Base-by-base conservation (phyloP, 306 rosid genomes). In the Malus fusca region DNA sequence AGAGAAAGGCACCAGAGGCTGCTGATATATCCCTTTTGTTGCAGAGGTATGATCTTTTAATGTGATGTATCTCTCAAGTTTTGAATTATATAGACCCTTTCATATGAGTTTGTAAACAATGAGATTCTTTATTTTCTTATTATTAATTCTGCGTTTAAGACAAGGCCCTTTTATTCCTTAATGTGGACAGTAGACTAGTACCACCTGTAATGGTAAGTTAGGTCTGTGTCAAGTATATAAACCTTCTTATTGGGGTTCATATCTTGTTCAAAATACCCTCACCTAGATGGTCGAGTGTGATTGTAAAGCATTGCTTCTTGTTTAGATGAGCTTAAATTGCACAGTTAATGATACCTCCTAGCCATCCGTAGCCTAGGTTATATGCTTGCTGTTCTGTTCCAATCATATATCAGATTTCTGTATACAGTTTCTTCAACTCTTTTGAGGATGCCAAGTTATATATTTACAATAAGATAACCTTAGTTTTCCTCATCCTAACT, bases 1-100 rank as follows among this genome's bases (percentile, higher is more conserved):
- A 92, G 87, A 82, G 78, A 71, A 89, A 83, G 81, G 79, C 78
- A 59, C 87, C 82, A 6, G 97, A 95, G 88, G 98, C 98, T 70
- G 85, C 97, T 83, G 98, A 95, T 81, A 95, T 95, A 80, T 84
- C 97, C 75, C 86, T 95, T 33, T 85, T 95, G 86, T 87, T 95
- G 75, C 97, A 92, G 84, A 95, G 97, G 98, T 95, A 83, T 71
- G 37, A 69, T 66, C 33, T 46, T 46, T 73, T 14, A 28, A 43
- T 28, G 3, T 35, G 26, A 67, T n/a, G 46, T 23, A 11, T 60
- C 43, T 5, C 21, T 60, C 35, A n/a, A 11, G 59, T 58, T 66
- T 17, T 37, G 23, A 58, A 22, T 58, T 60, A 31, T 31, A 12
- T 58, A 30, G 44, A 37, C 4, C 43, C 10, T 18, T 44, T 51